These are phyloP conservation scores for Pseudogymnoascus sp. DNA, from an alignment of 2,329 filamentous ascomycete species.

Conservation along the genomic window DNA sequence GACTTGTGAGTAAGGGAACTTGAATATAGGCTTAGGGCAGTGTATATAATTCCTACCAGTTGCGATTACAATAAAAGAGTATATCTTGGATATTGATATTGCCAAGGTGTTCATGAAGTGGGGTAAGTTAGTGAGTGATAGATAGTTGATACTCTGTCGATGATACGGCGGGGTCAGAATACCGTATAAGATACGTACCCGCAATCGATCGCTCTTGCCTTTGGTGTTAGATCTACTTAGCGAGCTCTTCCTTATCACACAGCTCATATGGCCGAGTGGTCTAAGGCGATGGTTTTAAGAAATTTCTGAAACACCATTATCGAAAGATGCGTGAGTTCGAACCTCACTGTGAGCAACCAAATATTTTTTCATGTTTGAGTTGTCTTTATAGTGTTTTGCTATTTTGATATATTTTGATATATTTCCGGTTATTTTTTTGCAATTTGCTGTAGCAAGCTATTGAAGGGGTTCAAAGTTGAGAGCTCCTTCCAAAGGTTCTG, in stretches of 20 bases:
- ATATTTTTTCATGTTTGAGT: conserved; percentile 14
- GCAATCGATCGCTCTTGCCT: not conserved
- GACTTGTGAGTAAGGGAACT: not conserved
- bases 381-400: conserved; percentile 14
- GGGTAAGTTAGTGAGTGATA: not conserved
- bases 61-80: not conserved
- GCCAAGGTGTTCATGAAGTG: not conserved
- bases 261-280: conserved; percentile 14
- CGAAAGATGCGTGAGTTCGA: conserved; percentile 29
- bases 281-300: conserved; percentile 14
- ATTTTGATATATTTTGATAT: not conserved
- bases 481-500: not conserved
- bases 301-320: conserved; percentile 22
- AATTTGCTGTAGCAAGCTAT: not conserved
- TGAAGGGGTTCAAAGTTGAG: not conserved
- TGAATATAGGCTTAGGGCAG: not conserved
- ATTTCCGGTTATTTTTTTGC: not conserved
- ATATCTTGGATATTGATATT: not conserved
- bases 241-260: not conserved
- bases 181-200: not conserved
- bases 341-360: conserved; percentile 22
- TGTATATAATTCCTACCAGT: not conserved
- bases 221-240: not conserved
- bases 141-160: not conserved
- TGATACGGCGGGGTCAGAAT: not conserved